Evolutionary conservation across 176 grass and related monocot species (phyloP), one percentile per base, ranked within the genome.

Genomic region (Oryza brachyantha): DNA sequence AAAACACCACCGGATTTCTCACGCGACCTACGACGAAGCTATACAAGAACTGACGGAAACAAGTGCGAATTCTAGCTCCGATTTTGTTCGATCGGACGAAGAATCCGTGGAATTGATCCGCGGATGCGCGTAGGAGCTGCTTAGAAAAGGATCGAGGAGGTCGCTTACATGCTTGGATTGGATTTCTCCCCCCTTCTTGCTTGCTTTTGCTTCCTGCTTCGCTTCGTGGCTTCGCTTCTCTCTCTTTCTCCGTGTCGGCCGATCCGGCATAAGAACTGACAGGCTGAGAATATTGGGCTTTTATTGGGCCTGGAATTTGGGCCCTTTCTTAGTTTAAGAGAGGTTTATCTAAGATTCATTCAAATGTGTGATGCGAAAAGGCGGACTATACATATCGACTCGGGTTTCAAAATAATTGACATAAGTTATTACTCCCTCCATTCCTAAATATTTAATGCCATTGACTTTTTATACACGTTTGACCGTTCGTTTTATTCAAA

Each of bases 161-260:
- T 59, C 4, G 42, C 86, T 84, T 88, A 88, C 86, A 88, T 88
- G 76, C 27, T 88, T 69, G 25, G 36, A 80, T 74, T 68, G 45
- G 79, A 43, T 76, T 76, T 25, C 16, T 57, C 34, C 16, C 73
- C 27, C 5, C 22, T 73, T 9, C 8, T 11, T 66, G 52, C 8
- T 42, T 32, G 72, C 68, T 84, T n/a, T n/a, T 68, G 40, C 62
- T 64, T 14, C 41, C 40, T 55, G 19, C 75, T 68, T n/a, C 36
- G 61, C 27, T 38, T 63, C 68, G 37, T 10, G 14, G 3, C 64
- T 40, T 17, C 26, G 29, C 35, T 52, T 45, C 38, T 69, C 6
- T 25, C 55, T 19, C 25, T n/a, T n/a, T n/a, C 17, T 24, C 52
- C 57, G 37, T 35, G 10, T 59, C 19, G n/a, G 8, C 8, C 8